Evolutionary conservation across 2,329 filamentous ascomycete genomes (phyloP).

Genomic region (Pseudogymnoascus sp.): DNA sequence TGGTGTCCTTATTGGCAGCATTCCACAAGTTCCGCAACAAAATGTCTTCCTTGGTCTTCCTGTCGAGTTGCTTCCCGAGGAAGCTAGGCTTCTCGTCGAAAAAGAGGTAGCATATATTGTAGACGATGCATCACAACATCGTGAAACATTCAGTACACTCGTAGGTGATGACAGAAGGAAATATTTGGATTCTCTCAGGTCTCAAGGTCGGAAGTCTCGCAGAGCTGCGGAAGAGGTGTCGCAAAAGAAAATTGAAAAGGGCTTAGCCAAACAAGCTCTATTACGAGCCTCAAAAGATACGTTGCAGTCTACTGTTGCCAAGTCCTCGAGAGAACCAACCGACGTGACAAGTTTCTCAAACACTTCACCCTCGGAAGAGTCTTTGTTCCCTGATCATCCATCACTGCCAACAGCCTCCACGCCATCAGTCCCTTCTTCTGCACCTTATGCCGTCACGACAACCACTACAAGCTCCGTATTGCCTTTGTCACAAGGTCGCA

Average conservation of each 20-base stretch:
- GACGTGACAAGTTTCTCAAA: slow-evolving; percentile 2
- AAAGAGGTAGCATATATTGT: slow-evolving; percentile 70
- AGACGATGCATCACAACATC: slow-evolving; percentile 67
- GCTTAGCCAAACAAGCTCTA: slow-evolving; percentile 23
- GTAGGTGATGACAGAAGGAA: slow-evolving; percentile 46
- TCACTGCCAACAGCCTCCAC: not conserved
- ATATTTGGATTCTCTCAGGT: slow-evolving; percentile 52
- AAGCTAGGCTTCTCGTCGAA: slow-evolving; percentile 73
- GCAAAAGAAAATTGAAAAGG: slow-evolving; percentile 21
- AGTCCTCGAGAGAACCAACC: not conserved
- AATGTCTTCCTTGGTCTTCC: slow-evolving; percentile 89
- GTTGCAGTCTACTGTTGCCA: slow-evolving; percentile 5
- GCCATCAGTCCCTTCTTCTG: slow-evolving; percentile 3
- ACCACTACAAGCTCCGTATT: slow-evolving; percentile 37
- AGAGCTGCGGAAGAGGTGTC: slow-evolving; percentile 27
- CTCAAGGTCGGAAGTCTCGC: slow-evolving; percentile 39
- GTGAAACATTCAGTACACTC: slow-evolving; percentile 43
- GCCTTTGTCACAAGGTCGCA: slow-evolving; percentile 20
- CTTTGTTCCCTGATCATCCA: not conserved
- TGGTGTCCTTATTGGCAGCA: slow-evolving; percentile 75
- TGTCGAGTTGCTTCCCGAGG: slow-evolving; percentile 83
- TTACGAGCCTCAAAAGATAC: slow-evolving; percentile 16
- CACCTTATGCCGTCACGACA: slow-evolving; percentile 33
- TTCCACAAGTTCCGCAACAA: slow-evolving; percentile 89
- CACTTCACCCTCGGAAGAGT: not conserved